Conservation (phyloP, 768 basidiomycete species). For the Termitomyces sp. region DNA sequence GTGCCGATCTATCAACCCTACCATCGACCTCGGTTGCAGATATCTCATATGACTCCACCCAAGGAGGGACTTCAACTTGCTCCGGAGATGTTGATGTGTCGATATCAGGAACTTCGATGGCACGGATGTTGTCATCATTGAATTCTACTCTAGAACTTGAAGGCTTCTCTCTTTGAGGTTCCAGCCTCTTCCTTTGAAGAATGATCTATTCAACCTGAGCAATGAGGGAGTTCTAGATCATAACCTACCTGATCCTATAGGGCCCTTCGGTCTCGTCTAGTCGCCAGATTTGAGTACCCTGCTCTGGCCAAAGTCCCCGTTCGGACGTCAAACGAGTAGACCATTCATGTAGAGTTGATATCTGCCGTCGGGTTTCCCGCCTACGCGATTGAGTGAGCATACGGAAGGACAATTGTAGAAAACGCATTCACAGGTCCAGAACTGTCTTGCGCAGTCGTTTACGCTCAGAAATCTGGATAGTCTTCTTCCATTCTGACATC, state of each 20-base stretch:
- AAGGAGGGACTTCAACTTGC: constrained; percentile 64
- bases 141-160: constrained; percentile 47
- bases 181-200: constrained; percentile 67
- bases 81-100: constrained; percentile 43
- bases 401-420: background rate
- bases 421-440: constrained; percentile 61
- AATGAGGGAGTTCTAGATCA: background rate
- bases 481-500: constrained; percentile 72
- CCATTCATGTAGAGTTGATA: constrained; percentile 59
- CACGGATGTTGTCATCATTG: constrained; percentile 38
- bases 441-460: constrained; percentile 69
- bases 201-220: background rate
- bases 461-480: constrained; percentile 62
- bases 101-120: constrained; percentile 48
- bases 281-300: constrained; percentile 57
- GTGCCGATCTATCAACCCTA: constrained; percentile 18
- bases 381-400: constrained; percentile 32
- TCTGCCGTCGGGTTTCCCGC: constrained; percentile 73
- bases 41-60: constrained; percentile 72
- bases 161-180: constrained; percentile 52
- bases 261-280: constrained; percentile 93
- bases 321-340: constrained; percentile 63
- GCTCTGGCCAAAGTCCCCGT: constrained; percentile 77
- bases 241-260: constrained; percentile 69
- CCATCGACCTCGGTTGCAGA: constrained; percentile 62